Conservation (phyloP, 2,329 filamentous ascomycete genomes). For the Ceratocystis smalleyi region DNA sequence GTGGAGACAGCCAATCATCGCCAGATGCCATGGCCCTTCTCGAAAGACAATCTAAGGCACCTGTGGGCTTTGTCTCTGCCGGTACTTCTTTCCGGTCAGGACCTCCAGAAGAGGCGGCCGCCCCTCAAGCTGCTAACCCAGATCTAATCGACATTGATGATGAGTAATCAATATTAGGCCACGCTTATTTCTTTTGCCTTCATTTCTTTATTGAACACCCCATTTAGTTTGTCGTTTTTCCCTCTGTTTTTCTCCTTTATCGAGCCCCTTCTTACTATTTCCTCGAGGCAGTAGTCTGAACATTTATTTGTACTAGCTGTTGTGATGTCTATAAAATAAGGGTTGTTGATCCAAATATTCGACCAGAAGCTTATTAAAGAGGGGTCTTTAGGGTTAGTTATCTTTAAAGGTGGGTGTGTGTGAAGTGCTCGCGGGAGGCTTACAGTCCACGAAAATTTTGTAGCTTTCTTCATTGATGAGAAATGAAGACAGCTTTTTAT, state of each 20-base stretch:
- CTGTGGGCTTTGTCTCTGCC: slow-evolving; percentile 79
- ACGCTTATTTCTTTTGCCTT: slow-evolving; percentile 11
- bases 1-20: slow-evolving; percentile 38
- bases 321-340: background rate
- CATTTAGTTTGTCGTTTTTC: background rate
- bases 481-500: background rate
- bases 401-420: background rate
- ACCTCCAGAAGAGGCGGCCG: slow-evolving; percentile 43
- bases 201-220: slow-evolving; percentile 16
- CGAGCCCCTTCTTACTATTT: background rate
- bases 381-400: background rate
- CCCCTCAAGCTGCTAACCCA: slow-evolving; percentile 49
- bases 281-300: background rate
- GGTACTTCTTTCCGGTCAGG: slow-evolving; percentile 39
- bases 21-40: slow-evolving; percentile 62
- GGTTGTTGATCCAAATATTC: background rate
- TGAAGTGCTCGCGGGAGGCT: background rate
- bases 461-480: background rate
- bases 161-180: slow-evolving; percentile 19
- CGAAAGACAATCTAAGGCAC: slow-evolving; percentile 75
- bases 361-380: background rate
- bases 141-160: slow-evolving; percentile 73
- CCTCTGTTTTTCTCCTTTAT: slow-evolving; percentile 1
- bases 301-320: background rate
- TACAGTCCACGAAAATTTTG: background rate